Evolutionary conservation across 208 protist genomes (phyloP).

Genomic region (Leishmania gerbilli): DNA sequence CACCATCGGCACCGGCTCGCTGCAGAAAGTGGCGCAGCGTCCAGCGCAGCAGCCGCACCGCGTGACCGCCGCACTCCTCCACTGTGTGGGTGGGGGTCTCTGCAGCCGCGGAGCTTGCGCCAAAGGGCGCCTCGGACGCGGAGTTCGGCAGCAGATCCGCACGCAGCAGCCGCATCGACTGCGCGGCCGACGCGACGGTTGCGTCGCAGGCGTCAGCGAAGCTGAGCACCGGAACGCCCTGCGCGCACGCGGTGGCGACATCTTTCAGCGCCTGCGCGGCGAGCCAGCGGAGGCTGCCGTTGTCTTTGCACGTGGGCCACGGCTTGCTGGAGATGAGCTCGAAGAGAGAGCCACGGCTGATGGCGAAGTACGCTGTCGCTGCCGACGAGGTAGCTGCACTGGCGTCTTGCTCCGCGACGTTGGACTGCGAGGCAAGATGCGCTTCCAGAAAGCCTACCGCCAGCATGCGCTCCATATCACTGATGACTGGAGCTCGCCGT

Average conservation of each 20-base stretch:
- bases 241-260: constrained; percentile 35
- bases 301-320: constrained; percentile 45
- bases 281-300: constrained; percentile 58
- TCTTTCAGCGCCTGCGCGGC: constrained; percentile 63
- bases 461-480: constrained; percentile 61
- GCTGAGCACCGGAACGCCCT: constrained; percentile 31
- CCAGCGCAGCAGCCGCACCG: constrained; percentile 32
- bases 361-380: constrained; percentile 26
- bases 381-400: constrained; percentile 4
- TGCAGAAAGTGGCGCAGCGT: constrained; percentile 28
- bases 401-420: neutral
- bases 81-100: constrained; percentile 22
- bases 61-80: constrained; percentile 30
- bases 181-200: constrained; percentile 22
- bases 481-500: constrained; percentile 23
- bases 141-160: constrained; percentile 6
- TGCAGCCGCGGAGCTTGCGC: constrained; percentile 7
- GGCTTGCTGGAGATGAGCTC: constrained; percentile 28
- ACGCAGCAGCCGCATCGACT: constrained; percentile 35
- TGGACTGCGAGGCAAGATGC: constrained; percentile 23
- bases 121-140: neutral
- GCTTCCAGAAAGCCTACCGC: constrained; percentile 71
- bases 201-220: constrained; percentile 24
- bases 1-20: constrained; percentile 8
- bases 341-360: constrained; percentile 41